Base-by-base conservation (phyloP, 2,329 filamentous ascomycete genomes). In the Scortechinia acanthostroma region DNA sequence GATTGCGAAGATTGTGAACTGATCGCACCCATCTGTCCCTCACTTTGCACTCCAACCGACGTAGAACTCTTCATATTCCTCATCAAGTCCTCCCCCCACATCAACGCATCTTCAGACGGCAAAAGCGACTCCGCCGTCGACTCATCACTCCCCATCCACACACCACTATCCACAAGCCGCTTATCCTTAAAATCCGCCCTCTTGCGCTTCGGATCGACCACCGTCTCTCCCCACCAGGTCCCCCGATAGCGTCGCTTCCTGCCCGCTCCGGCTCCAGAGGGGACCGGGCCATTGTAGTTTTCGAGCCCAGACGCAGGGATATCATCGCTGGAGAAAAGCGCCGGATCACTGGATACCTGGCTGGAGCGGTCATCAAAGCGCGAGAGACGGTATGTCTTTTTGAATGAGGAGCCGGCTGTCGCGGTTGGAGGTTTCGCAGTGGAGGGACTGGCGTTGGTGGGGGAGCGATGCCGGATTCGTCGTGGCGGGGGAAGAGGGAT, bases 71-170 rank as follows among this genome's bases (percentile, higher is more conserved):
- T 6, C 35, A 50, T 52, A 42, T 53, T 53, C 50, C 60, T 51
- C 42, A 61, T 46, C 42, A 64, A 53, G 40, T 68, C 63, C 45
- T 67, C 65, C 19, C 62, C 57, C 53, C 60, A 64, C 13, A 45
- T 46, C 15, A 58, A 53, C 15, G 56, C 52, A 57, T 65, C 63
- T 43, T 61, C 60, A 3, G 59, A 62, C 1, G 55, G 49, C 40
- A 63, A 53, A 40, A 61, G 53, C 30, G 58, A 55, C 4, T 59
- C 58, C 2, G 54, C 56, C 2, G 53, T 55, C 5, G 63, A 63
- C 47, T 66, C 64, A 52, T 70, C 67, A 51, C 66, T 70, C 2
- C 61, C 64, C 65, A 70, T 67, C 61, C 66, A 71, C 10, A 71
- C 64, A 47, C 68, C 68, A 53, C 65, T 68, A 47, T 70, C 68